Percentiles rank a stretch among this genome's conserved stretches.
phyloP scores from a whole-genome alignment of 352 stramenopile species.

The Pythium rhizo-oryzae region DNA sequence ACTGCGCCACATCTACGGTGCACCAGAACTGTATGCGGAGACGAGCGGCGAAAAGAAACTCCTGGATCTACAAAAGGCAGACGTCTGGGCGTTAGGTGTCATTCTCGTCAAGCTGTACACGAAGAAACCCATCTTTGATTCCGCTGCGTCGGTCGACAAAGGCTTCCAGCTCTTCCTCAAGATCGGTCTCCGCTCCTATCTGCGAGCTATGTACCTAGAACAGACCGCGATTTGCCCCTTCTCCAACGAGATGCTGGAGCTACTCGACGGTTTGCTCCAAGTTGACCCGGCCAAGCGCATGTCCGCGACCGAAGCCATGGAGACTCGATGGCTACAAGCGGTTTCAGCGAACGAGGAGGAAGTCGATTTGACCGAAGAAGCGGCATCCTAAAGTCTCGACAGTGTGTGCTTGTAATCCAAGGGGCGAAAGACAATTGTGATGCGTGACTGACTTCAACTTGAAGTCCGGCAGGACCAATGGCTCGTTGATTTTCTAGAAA shows the following conservation, averaged over 20 bases:
- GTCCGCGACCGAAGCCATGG: conserved; percentile 49
- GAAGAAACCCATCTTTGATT: conserved; percentile 60
- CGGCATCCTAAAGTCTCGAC: no score
- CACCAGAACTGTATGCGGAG: conserved; percentile 46
- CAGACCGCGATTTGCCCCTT: conserved; percentile 59
- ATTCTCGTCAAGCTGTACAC: conserved; percentile 63
- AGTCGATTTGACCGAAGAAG: neutral
- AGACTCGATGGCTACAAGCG: conserved; percentile 49
- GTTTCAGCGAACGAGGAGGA: conserved; percentile 4
- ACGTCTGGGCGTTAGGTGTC: conserved; percentile 64
- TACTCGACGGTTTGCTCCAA: conserved; percentile 86
- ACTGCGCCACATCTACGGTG: conserved; percentile 51
- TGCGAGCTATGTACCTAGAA: conserved; percentile 69
- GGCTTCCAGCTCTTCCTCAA: conserved; percentile 55
- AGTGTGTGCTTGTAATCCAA: no score
- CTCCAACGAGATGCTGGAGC: conserved; percentile 61
- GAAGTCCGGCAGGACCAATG: no score
- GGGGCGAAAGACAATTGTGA: no score
- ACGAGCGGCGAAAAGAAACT: conserved; percentile 18
- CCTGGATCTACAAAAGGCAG: conserved; percentile 55
- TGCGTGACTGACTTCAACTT: no score
- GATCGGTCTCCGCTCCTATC: conserved; percentile 51
- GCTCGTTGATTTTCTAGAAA: conserved; percentile 7
- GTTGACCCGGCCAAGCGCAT: conserved; percentile 83
- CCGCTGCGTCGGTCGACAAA: conserved; percentile 43